These are phyloP conservation scores for Starmera pachycereana DNA, from an alignment of 805 yeast species.

Conservation along the genomic window DNA sequence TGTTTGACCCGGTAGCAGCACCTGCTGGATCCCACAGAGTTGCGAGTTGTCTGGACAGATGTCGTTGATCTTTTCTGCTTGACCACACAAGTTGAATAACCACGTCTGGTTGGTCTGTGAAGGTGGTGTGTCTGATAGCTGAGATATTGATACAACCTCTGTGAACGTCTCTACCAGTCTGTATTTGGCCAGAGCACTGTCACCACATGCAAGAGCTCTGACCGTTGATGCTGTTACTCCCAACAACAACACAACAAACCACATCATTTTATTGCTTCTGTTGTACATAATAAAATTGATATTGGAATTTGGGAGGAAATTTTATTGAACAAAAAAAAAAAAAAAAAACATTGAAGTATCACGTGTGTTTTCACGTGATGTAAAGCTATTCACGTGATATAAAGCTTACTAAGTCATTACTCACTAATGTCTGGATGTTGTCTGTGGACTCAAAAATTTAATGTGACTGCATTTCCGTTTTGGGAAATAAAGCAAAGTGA, in stretches of 20 bases:
- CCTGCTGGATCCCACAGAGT: conserved; percentile 63
- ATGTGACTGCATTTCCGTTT: not conserved
- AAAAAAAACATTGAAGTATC: too few species aligned
- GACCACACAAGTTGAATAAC: conserved; percentile 64
- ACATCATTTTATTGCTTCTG: too few species aligned
- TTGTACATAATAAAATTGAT: too few species aligned
- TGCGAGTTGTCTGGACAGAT: conserved; percentile 66
- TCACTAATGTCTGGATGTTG: too few species aligned
- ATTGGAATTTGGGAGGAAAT: too few species aligned
- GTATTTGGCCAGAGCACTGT: conserved; percentile 8
- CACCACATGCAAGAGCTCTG: conserved; percentile 11
- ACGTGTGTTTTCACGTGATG: not conserved
- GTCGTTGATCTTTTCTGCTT: conserved; percentile 22
- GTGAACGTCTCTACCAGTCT: conserved; percentile 23
- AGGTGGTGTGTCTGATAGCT: conserved; percentile 65
- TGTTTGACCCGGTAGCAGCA: conserved; percentile 38
- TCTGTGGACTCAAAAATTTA: too few species aligned
- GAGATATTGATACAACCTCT: conserved; percentile 35
- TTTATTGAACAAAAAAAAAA: too few species aligned
- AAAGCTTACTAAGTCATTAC: too few species aligned
- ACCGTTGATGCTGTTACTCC: not conserved
- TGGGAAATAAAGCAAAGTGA: not conserved
- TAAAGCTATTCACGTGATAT: too few species aligned
- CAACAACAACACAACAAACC: not conserved
- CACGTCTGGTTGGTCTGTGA: conserved; percentile 51